Evolutionary conservation across 2,329 filamentous ascomycete genomes (phyloP), one percentile per base, ranked within the genome.

Genomic region (Aulographum hederae): DNA sequence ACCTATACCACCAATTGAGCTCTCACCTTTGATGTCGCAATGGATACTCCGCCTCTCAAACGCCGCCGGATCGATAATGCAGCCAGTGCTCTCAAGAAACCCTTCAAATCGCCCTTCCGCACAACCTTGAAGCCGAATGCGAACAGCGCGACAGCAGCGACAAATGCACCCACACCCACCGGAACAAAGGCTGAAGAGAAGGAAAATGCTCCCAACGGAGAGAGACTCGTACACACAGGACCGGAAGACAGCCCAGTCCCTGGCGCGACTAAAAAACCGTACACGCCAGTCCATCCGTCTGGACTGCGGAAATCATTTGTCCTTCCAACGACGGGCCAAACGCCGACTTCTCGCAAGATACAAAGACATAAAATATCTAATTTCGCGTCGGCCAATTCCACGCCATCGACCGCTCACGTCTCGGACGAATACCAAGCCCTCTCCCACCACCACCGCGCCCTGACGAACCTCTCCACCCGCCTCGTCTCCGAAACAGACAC

Each of bases 401-500:
- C 8, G 8, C 21, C 21, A 8, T n/a, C 8, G n/a, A 25, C 21
- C 8, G n/a, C n/a, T 25, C n/a, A n/a, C n/a, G n/a, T n/a, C n/a
- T n/a, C n/a, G n/a, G n/a, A n/a, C n/a, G n/a, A n/a, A n/a, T n/a
- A n/a, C n/a, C 8, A 8, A n/a, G 21, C 21, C 8, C 21, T 25
- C 21, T n/a, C 8, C n/a, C 8, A 8, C 8, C 8, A 8, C n/a
- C 21, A 25, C 8, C 21, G 21, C n/a, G 8, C 8, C 8, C 8
- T 25, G 21, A 25, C 21, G 8, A 25, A 8, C n/a, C 21, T 25
- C 8, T 8, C 21, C 21, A 25, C 21, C 21, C n/a, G 8, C 8
- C 8, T 25, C 21, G 21, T n/a, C n/a, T 25, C 21, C 21, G 27
- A 39, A 32, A 30, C 40, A 10, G 32, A 42, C 11, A 35, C 38